Evolutionary conservation across 169 alveolate species (phyloP).

Genomic region (Plasmodium yoelii): DNA sequence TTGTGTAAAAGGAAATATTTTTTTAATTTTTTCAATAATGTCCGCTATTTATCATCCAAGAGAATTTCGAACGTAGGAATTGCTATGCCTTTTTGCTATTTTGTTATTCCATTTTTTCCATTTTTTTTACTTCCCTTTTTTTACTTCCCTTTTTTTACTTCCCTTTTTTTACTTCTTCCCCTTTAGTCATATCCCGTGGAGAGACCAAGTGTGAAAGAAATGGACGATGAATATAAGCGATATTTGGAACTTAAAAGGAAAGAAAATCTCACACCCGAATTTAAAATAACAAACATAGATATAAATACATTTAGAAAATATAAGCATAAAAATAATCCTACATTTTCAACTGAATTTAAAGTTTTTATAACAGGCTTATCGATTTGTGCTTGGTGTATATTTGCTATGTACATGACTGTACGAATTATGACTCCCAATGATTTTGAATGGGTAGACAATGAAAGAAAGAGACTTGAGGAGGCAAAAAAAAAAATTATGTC

Average conservation of each 20-base stretch:
- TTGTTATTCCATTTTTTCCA: not conserved
- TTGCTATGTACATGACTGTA: conserved; percentile 81
- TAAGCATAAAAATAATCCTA: conserved; percentile 65
- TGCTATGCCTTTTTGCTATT: not conserved
- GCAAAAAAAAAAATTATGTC: conserved; percentile 80
- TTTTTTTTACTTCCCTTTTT: not conserved
- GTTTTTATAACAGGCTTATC: conserved; percentile 78
- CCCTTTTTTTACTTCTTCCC: not conserved
- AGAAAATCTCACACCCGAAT: conserved; percentile 37
- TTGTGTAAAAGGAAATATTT: not conserved
- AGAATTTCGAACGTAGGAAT: conserved; percentile 15
- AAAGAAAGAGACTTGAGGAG: conserved; percentile 83
- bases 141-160: not conserved
- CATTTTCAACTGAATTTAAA: conserved; percentile 69
- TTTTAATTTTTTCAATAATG: conserved; percentile 6
- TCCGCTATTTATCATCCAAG: conserved; percentile 22
- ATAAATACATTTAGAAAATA: conserved; percentile 60
- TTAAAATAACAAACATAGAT: conserved; percentile 59
- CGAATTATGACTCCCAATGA: conserved; percentile 84
- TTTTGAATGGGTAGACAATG: conserved; percentile 86
- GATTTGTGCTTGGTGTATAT: conserved; percentile 81
- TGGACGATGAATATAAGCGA: conserved; percentile 56
- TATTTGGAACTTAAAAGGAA: conserved; percentile 26
- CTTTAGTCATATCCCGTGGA: conserved; percentile 35
- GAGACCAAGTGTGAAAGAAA: conserved; percentile 72